Base-by-base conservation (phyloP, 495 filamentous ascomycete genomes). In the Penicillium robsamsonii region DNA sequence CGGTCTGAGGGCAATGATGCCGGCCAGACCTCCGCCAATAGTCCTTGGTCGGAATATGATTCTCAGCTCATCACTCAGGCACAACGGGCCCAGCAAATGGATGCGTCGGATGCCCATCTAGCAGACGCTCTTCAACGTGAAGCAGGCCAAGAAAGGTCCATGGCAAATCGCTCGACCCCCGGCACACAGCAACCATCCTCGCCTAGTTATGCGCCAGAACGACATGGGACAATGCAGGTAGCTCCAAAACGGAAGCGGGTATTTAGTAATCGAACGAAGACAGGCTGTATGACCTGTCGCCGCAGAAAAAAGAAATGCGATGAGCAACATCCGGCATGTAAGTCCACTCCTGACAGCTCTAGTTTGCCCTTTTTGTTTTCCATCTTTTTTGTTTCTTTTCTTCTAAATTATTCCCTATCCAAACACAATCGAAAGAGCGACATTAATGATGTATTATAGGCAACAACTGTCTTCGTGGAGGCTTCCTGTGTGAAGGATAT, bases 251-350 rank as follows among this genome's bases (percentile, higher is more conserved):
- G 91, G 61, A 96, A 96, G 67, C 84, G 91, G 24, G 79, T 95
- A 64, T 98, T 97, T 67, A 96, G 90, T 71, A 97, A 97, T 70
- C 84, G 94, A 51, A 97, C 94, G 17, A 97, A 97, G 75, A 97
- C 94, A 31, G 94, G 94, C 17, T 98, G 94, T 69, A 88, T 96
- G 75, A 98, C 94, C 27, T 98, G 94, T 70, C 81, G 94, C 52
- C 83, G 86, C 62, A 83, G 94, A 45, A 98, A 98, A 82, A 98
- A 98, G 83, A 98, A 98, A 72, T 98, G 94, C 68, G 94, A 98
- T 65, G 94, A 98, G 75, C 81, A 81, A 58, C 93, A 96, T 72
- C 94, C 94, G 42, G 87, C 92, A 77, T 98, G 94, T 96, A 63
- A 75, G 79, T 75, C 42, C 7, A 40, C 38, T 17, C 48, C 48